These are phyloP conservation scores for Dendryphion nanum DNA, from an alignment of 2,329 filamentous ascomycete species.

Conservation along the genomic window DNA sequence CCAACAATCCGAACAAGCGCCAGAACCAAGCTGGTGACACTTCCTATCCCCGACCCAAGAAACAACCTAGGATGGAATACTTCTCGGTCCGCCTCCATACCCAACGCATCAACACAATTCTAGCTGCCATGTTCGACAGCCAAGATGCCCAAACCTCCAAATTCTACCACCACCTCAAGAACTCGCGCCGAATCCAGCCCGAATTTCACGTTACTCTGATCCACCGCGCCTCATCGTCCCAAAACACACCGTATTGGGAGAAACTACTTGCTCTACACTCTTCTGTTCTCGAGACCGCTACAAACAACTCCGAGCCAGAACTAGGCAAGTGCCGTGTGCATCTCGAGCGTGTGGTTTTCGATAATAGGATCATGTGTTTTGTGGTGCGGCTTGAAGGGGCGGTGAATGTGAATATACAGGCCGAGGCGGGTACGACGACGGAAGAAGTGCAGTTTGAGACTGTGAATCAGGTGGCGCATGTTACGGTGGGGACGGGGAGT, in stretches of 20 bases:
- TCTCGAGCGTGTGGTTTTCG: constrained; percentile 72
- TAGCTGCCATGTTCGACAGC: constrained; percentile 69
- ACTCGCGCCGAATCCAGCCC: constrained; percentile 72
- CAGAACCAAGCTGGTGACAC: constrained; percentile 38
- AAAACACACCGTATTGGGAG: constrained; percentile 72
- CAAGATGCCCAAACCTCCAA: constrained; percentile 54
- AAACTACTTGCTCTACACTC: constrained; percentile 63
- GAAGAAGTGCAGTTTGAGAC: constrained; percentile 58
- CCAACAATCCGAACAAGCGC: constrained; percentile 27
- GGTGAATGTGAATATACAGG: constrained; percentile 17
- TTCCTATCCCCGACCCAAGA: constrained; percentile 48
- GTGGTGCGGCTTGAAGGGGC: constrained; percentile 62
- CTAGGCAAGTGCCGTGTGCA: constrained; percentile 65
- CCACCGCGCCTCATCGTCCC: constrained; percentile 65
- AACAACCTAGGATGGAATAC: constrained; percentile 59
- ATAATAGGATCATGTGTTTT: constrained; percentile 86
- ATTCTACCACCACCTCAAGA: constrained; percentile 74
- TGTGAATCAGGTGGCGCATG: constrained; percentile 76
- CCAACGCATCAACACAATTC: constrained; percentile 53
- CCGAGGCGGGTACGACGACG: constrained; percentile 30
- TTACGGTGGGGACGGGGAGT: constrained; percentile 83
- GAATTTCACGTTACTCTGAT: constrained; percentile 93
- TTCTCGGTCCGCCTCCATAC: constrained; percentile 59
- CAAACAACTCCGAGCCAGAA: constrained; percentile 44
- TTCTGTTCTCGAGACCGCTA: constrained; percentile 25